phyloP scores from a whole-genome alignment of 352 stramenopile genomes.

The Globisporangium cylindrosporum region DNA sequence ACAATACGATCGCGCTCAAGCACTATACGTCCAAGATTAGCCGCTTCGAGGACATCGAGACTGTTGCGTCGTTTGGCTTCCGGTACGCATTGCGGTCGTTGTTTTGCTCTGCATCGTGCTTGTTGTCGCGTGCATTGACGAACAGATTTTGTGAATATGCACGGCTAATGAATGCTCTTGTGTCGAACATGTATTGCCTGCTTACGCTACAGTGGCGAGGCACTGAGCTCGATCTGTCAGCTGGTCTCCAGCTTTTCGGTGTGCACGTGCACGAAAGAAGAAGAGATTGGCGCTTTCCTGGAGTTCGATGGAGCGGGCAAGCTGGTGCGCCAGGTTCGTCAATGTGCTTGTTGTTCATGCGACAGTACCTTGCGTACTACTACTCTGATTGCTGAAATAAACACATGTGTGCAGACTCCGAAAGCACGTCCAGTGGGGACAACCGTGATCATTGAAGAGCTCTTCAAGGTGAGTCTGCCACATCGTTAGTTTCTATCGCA shows the following conservation, averaged over 20 bases:
- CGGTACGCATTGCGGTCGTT: slow-evolving; percentile 38
- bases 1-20: slow-evolving; percentile 81
- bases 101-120: not conserved
- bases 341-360: not conserved
- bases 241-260: slow-evolving; percentile 85
- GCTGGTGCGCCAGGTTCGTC: slow-evolving; percentile 28
- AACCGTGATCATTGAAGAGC: slow-evolving; percentile 89
- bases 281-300: slow-evolving; percentile 81
- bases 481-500: not conserved
- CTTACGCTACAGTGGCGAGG: slow-evolving; percentile 77
- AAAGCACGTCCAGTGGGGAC: slow-evolving; percentile 87
- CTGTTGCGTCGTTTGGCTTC: slow-evolving; percentile 91
- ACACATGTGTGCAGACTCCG: slow-evolving; percentile 23
- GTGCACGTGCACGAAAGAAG: slow-evolving; percentile 74
- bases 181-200: too few species aligned
- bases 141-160: not conserved
- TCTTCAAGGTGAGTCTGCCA: slow-evolving; percentile 80
- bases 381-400: not conserved
- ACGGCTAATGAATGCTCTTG: too few species aligned
- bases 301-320: slow-evolving; percentile 75
- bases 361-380: not conserved
- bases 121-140: too few species aligned
- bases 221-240: slow-evolving; percentile 94
- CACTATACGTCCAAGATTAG: slow-evolving; percentile 96
- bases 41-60: slow-evolving; percentile 93